Conservation (phyloP, 2,329 filamentous ascomycete genomes). For the Triangularia verruculosa region DNA sequence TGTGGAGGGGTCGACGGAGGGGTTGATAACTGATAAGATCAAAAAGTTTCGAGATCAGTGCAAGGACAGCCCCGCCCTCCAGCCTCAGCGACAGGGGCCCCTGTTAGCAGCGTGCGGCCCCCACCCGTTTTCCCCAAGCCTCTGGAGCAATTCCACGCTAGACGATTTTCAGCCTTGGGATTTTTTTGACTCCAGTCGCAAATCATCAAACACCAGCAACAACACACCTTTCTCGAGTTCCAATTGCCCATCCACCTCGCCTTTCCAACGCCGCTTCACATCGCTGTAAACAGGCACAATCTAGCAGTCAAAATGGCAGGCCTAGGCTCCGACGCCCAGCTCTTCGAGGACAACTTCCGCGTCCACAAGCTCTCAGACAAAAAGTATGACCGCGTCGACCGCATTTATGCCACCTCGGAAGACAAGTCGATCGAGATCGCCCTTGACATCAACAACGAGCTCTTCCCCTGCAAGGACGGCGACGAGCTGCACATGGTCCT, state of each 20-base stretch:
- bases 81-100: background rate
- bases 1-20: constrained; percentile 10
- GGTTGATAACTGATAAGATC: constrained; percentile 18
- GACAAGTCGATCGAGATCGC: constrained; percentile 58
- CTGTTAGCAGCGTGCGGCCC: background rate
- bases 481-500: constrained; percentile 79
- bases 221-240: background rate
- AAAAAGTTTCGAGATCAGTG: background rate
- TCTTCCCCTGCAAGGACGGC: constrained; percentile 73
- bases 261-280: background rate
- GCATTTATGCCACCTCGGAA: constrained; percentile 72
- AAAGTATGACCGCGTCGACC: constrained; percentile 94
- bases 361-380: constrained; percentile 74
- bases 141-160: background rate
- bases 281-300: background rate
- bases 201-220: background rate
- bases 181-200: constrained; percentile 17
- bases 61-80: constrained; percentile 5
- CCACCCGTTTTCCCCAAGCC: background rate
- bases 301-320: constrained; percentile 45
- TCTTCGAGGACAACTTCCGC: constrained; percentile 90
- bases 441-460: constrained; percentile 91
- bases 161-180: constrained; percentile 11
- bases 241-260: background rate
- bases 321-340: constrained; percentile 77